Percentiles rank a stretch among this genome's conserved stretches.
Evolutionary conservation across 1,139 yeast genomes (phyloP).

Genomic region (Suzukiozyma palmioleophila): DNA sequence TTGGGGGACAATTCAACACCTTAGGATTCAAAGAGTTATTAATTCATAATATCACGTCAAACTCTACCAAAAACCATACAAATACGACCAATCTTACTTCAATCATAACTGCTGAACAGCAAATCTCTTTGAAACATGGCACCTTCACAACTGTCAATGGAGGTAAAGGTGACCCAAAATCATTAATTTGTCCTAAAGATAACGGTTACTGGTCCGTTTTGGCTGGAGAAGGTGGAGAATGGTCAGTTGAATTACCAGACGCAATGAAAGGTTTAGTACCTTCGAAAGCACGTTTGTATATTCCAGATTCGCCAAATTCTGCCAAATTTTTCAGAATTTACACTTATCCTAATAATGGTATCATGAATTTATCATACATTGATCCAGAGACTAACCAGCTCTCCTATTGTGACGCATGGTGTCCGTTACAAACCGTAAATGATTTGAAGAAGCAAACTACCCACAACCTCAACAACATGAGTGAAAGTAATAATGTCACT

Average conservation of each 20-base stretch:
- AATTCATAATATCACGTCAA: slow-evolving; percentile 24
- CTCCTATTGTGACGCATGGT: slow-evolving; percentile 77
- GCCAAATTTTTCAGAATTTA: slow-evolving; percentile 67
- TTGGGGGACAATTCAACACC: slow-evolving; percentile 73
- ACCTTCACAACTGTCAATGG: slow-evolving; percentile 48
- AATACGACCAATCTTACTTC: slow-evolving; percentile 30
- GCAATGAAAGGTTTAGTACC: slow-evolving; percentile 55
- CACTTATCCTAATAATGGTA: slow-evolving; percentile 79
- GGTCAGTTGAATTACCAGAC: slow-evolving; percentile 61
- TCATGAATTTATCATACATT: slow-evolving; percentile 84
- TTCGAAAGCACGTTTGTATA: slow-evolving; percentile 68
- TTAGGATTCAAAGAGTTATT: slow-evolving; percentile 53
- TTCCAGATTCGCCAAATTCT: slow-evolving; percentile 51
- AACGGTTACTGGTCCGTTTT: slow-evolving; percentile 55
- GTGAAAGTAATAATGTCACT: slow-evolving; percentile 20
- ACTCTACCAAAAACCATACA: slow-evolving; percentile 20
- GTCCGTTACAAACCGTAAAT: slow-evolving; percentile 53
- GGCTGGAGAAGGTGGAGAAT: slow-evolving; percentile 54
- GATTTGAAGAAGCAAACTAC: slow-evolving; percentile 23
- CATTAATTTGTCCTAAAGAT: slow-evolving; percentile 55
- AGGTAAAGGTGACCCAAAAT: slow-evolving; percentile 26
- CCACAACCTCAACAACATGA: slow-evolving; percentile 15
- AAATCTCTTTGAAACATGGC: slow-evolving; percentile 62
- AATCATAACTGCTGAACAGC: slow-evolving; percentile 57
- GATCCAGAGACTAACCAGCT: slow-evolving; percentile 63